phyloP scores from a whole-genome alignment of 352 stramenopile genomes.

The Saprolegnia parasitica region DNA sequence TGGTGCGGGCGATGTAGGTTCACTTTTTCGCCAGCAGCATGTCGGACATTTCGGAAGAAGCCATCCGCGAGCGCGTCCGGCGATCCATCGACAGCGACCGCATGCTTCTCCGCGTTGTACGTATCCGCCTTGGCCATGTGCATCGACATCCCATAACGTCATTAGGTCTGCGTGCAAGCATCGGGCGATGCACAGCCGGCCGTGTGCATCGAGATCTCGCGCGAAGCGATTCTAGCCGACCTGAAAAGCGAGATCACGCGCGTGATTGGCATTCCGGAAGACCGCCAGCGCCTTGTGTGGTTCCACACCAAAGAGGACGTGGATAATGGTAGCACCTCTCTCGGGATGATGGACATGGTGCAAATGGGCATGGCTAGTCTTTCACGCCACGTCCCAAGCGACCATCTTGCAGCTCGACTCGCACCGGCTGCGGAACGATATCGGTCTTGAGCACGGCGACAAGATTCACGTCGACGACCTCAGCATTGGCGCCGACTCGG shows the following conservation, averaged over 20 bases:
- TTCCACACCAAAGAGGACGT: slow-evolving; percentile 83
- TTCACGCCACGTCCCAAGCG: slow-evolving; percentile 56
- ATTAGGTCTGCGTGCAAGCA: slow-evolving; percentile 74
- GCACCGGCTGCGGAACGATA: slow-evolving; percentile 67
- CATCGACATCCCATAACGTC: neutral
- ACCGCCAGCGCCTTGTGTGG: slow-evolving; percentile 84
- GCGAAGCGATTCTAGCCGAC: slow-evolving; percentile 65
- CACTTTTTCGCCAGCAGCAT: slow-evolving; percentile 79
- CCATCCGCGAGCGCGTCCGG: slow-evolving; percentile 75
- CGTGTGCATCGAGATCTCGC: slow-evolving; percentile 75
- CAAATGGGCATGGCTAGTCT: slow-evolving; percentile 55
- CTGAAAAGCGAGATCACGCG: slow-evolving; percentile 73
- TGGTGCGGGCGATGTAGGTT: slow-evolving; percentile 39
- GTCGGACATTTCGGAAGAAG: slow-evolving; percentile 78
- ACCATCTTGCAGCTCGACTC: slow-evolving; percentile 66
- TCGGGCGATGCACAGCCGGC: slow-evolving; percentile 73
- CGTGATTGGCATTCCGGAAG: slow-evolving; percentile 75
- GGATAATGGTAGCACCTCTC: slow-evolving; percentile 49
- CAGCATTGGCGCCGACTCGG: slow-evolving; percentile 66
- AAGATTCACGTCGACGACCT: slow-evolving; percentile 87
- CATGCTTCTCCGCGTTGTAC: slow-evolving; percentile 79
- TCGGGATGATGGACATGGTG: too few relatives aligned
- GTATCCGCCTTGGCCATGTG: slow-evolving; percentile 16
- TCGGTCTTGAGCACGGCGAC: slow-evolving; percentile 80
- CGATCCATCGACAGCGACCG: slow-evolving; percentile 81